Evolutionary conservation across 306 rosid genomes (phyloP).

Genomic region (Macrotyloma uniflorum): DNA sequence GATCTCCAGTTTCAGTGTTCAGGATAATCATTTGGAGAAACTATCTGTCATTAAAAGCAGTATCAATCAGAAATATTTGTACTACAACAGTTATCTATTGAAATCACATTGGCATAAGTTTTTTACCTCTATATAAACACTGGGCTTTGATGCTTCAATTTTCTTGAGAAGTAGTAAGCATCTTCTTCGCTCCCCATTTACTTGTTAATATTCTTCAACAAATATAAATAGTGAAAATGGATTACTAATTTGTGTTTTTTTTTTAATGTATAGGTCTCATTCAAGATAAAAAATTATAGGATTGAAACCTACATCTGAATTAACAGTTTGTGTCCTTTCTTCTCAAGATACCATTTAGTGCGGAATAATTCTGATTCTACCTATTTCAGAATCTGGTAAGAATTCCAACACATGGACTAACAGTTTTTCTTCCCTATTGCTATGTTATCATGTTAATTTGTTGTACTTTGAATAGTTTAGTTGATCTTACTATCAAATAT

Average conservation of each 20-base stretch:
- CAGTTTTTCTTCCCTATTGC: constrained; percentile 20
- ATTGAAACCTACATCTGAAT: neutral
- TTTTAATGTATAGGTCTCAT: neutral
- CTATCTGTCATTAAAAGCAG: constrained; percentile 38
- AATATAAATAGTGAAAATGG: constrained; percentile 23
- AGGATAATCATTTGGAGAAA: constrained; percentile 49
- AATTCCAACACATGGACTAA: constrained; percentile 25
- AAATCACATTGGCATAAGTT: constrained; percentile 40
- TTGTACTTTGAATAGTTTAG: constrained; percentile 9
- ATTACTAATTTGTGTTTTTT: neutral
- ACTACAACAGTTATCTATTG: constrained; percentile 30
- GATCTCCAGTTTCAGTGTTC: constrained; percentile 53
- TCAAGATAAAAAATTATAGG: neutral
- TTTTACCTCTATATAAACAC: constrained; percentile 35
- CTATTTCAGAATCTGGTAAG: constrained; percentile 41
- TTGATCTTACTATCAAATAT: constrained; percentile 27
- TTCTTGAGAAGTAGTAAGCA: constrained; percentile 51
- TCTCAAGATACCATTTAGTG: constrained; percentile 23
- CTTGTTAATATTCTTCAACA: neutral
- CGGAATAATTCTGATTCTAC: constrained; percentile 37
- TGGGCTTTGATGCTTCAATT: constrained; percentile 38
- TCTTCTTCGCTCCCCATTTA: constrained; percentile 28
- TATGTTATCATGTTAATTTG: neutral
- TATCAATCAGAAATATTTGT: constrained; percentile 39
- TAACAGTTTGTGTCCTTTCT: constrained; percentile 24